phyloP scores from a whole-genome alignment of 2,329 filamentous ascomycete species.

The Aspergillus melleus region DNA sequence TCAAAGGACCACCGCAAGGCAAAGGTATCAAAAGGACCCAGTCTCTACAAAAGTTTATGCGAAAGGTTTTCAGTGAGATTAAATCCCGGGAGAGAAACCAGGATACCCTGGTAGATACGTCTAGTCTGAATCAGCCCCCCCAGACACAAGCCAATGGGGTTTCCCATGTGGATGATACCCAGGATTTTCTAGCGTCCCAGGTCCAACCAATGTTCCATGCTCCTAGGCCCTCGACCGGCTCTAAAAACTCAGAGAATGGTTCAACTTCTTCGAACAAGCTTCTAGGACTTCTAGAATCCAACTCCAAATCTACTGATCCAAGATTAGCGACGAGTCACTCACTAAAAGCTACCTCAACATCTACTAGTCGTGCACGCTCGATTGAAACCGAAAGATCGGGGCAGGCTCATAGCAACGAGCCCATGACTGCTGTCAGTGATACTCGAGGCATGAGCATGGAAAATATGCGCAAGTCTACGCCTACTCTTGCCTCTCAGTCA shows the following conservation, averaged over 20 bases:
- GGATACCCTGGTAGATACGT: neutral
- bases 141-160: conserved; percentile 17
- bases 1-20: conserved; percentile 12
- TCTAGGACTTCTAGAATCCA: conserved; percentile 5
- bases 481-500: neutral
- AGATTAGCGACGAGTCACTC: neutral
- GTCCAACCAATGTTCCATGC: conserved; percentile 18
- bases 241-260: neutral
- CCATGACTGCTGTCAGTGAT: neutral
- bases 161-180: conserved; percentile 8
- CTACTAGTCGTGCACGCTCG: neutral
- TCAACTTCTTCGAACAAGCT: conserved; percentile 4
- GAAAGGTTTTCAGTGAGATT: conserved; percentile 10
- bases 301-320: neutral
- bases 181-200: conserved; percentile 26
- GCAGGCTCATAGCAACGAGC: neutral
- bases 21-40: conserved; percentile 22
- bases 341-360: neutral
- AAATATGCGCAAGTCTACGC: neutral
- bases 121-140: conserved; percentile 7
- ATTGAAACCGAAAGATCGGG: neutral
- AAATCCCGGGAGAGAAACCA: conserved; percentile 4
- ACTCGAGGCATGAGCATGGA: neutral
- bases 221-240: neutral
- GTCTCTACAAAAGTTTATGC: conserved; percentile 19